Evolutionary conservation across 1,139 yeast genomes (phyloP).

Genomic region (Kluyveromyces sp.): DNA sequence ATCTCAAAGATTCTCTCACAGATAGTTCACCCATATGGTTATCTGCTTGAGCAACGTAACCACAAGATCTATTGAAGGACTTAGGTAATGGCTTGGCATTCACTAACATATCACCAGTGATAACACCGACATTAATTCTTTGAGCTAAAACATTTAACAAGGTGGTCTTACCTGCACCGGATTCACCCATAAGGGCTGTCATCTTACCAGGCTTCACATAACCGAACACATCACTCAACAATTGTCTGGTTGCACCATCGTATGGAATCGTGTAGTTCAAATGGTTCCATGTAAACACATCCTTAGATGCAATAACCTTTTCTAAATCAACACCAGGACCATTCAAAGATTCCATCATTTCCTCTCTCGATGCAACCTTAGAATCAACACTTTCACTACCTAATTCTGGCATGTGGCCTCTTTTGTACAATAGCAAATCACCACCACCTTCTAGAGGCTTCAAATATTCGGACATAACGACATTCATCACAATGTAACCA

Average conservation of each 20-base stretch:
- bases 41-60: slow-evolving; percentile 62
- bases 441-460: slow-evolving; percentile 50
- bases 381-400: slow-evolving; percentile 37
- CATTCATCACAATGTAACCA: slow-evolving; percentile 40
- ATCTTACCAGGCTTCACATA: slow-evolving; percentile 55
- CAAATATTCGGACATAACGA: slow-evolving; percentile 43
- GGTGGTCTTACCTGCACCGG: slow-evolving; percentile 86
- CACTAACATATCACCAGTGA: slow-evolving; percentile 58
- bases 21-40: slow-evolving; percentile 50
- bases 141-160: slow-evolving; percentile 64
- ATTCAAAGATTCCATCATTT: slow-evolving; percentile 37
- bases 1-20: slow-evolving; percentile 53
- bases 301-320: slow-evolving; percentile 33
- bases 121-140: slow-evolving; percentile 49
- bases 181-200: slow-evolving; percentile 29
- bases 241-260: slow-evolving; percentile 40
- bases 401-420: slow-evolving; percentile 43
- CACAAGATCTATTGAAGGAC: slow-evolving; percentile 53
- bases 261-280: slow-evolving; percentile 46
- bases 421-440: slow-evolving; percentile 48
- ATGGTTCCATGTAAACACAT: slow-evolving; percentile 48
- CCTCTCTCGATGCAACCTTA: slow-evolving; percentile 36
- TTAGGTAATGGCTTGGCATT: slow-evolving; percentile 47
- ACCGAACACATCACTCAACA: slow-evolving; percentile 53
- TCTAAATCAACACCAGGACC: slow-evolving; percentile 36